Evolutionary conservation across 805 yeast genomes (phyloP).

Genomic region (Teunomyces pallodes): DNA sequence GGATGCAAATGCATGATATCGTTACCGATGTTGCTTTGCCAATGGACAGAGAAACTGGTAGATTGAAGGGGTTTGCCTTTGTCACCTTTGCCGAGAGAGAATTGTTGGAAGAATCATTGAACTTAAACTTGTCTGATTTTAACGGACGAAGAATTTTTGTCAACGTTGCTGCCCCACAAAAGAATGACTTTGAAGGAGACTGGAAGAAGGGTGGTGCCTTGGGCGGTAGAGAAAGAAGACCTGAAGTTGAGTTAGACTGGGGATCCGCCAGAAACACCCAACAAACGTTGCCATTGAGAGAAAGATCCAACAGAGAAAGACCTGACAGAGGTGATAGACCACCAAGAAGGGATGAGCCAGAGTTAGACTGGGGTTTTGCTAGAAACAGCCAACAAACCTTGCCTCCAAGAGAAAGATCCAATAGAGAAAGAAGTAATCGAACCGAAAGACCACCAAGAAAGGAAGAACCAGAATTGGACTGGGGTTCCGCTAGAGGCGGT

Average conservation of each 20-base stretch:
- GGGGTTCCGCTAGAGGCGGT: constrained; percentile 48
- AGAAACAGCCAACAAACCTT: constrained; percentile 27
- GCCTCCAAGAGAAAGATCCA: constrained; percentile 32
- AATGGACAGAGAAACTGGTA: constrained; percentile 59
- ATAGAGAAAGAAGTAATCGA: constrained; percentile 16
- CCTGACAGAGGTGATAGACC: constrained; percentile 19
- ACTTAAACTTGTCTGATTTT: constrained; percentile 42
- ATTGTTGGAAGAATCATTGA: constrained; percentile 50
- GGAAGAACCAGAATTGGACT: constrained; percentile 60
- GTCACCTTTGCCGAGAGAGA: constrained; percentile 48
- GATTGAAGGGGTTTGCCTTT: constrained; percentile 59
- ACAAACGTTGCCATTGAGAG: constrained; percentile 32
- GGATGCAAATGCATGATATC: constrained; percentile 48
- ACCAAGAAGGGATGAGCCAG: constrained; percentile 36
- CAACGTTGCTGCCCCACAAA: constrained; percentile 59
- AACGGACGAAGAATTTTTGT: constrained; percentile 52
- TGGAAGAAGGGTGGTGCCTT: constrained; percentile 27
- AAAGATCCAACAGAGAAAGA: constrained; percentile 20
- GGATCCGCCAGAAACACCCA: constrained; percentile 41
- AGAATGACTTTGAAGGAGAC: constrained; percentile 44
- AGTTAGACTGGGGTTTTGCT: constrained; percentile 43
- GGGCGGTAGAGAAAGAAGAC: constrained; percentile 27
- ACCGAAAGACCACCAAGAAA: constrained; percentile 26
- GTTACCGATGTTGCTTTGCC: constrained; percentile 72
- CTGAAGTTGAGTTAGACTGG: constrained; percentile 64